Evolutionary conservation across 2,329 filamentous ascomycete species (phyloP), one percentile per base, ranked within the genome.

Genomic region (Aspergillus pseudoglaucus): DNA sequence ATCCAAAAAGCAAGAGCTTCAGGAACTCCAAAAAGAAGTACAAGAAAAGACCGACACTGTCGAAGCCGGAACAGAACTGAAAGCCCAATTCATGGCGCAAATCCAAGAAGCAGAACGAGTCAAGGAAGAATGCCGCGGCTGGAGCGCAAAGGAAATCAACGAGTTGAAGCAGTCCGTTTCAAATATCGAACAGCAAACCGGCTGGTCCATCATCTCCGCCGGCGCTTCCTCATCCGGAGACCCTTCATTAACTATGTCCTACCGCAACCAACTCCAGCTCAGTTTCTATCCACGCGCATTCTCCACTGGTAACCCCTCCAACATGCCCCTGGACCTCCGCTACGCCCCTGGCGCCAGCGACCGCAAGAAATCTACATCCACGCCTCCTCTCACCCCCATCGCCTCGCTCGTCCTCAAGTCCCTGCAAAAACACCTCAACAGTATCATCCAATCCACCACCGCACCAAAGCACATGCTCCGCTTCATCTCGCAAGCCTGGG

Each of bases 121-220:
- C 22, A 81, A 87, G 52, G 90, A 96, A 64, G 87, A 95, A 60
- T 95, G 87, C 64, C 83, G 90, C 46, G 90, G 91, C 35, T 96
- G 90, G 85, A 91, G 85, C 48, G 81, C 84, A 45, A 83, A 79
- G 23, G 93, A 97, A 68, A 88, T 97, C 53, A 79, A 79, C 53
- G 73, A 75, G 35, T 75, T 95, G n/a, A 90, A 90, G 78, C 66
- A 54, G 40, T 68, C 69, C 17, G 71, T 74, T 23, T 60, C 67
- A 41, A 53, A 55, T 3, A 60, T 74, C 32, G 69, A 75, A 54
- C 53, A 57, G 22, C 60, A 68, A 51, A 72, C 69, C 8, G 71
- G 72, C n/a, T 75, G 72, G 72, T 67, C 63, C 12, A 66, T 75
- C 20, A 43, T 65, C 17, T 67, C 68, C 2, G 72, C 68, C 18